Evolutionary conservation across 2,329 filamentous ascomycete species (phyloP), one percentile per base, ranked within the genome.

Genomic region (Claviceps sp.): DNA sequence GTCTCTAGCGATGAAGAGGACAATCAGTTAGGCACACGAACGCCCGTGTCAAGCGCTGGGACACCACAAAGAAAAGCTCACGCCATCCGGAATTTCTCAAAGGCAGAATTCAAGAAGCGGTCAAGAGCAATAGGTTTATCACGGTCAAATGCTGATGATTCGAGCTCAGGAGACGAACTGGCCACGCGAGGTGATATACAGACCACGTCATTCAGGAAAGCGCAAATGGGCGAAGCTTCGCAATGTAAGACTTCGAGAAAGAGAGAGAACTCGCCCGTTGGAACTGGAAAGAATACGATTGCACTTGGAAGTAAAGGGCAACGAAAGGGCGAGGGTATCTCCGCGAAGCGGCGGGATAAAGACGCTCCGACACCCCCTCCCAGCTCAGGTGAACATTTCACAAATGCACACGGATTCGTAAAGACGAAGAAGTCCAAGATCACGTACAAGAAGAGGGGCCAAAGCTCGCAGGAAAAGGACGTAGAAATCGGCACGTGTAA

Each of bases 131-230:
- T 13, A 3, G 34, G 22, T 6, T 14, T 37, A 37, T 8, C 30
- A 40, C 40, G 22, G 30, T 3, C 30, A 5, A 8, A 47, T 34
- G 50, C 42, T 52, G 56, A 59, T 26, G 58, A 60, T 48, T 66
- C 63, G 41, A 50, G 48, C 37, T 50, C 48, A 2, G 61, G 58
- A 22, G 60, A 65, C 37, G 60, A 65, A 22, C 52, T 52, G 26
- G 55, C 52, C 37, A 52, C 54, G n/a, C 55, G 58, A 4, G 65
- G 58, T 16, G 55, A 62, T 50, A 72, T 73, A 26, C 61, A 56
- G 40, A 56, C 55, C 8, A 69, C 66, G n/a, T 53, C 37, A 13
- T 73, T 72, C 44, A 24, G 44, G 2, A 37, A 46, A 20, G 26
- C 52, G n/a, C 37, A 43, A 34, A 20, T n/a, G 24, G 16, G 50